These are phyloP conservation scores for Plasmodium berghei DNA, from an alignment of 169 alveolate genomes.

Conservation along the genomic window DNA sequence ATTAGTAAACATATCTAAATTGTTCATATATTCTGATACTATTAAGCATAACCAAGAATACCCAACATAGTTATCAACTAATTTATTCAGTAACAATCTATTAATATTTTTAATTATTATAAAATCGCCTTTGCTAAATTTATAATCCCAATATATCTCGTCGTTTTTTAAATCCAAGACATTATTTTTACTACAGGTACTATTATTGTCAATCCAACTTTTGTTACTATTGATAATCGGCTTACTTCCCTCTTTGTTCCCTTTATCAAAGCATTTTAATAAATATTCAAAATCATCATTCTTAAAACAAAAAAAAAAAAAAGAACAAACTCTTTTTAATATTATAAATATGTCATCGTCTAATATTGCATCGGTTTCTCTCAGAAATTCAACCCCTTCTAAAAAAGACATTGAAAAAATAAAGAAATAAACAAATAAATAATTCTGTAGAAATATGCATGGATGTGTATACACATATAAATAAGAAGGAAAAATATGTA, in stretches of 20 bases:
- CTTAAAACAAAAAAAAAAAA: conserved; percentile 74
- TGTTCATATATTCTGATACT: conserved; percentile 41
- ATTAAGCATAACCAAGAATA: conserved; percentile 86
- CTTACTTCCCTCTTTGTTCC: background rate
- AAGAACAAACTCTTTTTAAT: conserved; percentile 82
- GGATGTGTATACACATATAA: background rate
- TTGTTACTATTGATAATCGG: background rate
- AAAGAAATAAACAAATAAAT: background rate
- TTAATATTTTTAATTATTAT: conserved; percentile 80
- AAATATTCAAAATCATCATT: conserved; percentile 51
- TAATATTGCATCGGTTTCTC: conserved; percentile 82
- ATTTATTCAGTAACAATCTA: conserved; percentile 79
- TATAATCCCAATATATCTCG: conserved; percentile 30
- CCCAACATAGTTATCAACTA: conserved; percentile 86
- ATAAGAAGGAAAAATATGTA: no score
- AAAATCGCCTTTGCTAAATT: conserved; percentile 70
- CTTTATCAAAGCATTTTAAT: conserved; percentile 8
- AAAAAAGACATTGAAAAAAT: background rate
- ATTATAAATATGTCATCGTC: conserved; percentile 83
- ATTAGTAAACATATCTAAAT: conserved; percentile 11
- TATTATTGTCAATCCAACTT: background rate
- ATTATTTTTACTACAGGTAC: background rate
- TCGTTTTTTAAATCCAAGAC: background rate
- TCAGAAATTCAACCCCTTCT: conserved; percentile 59
- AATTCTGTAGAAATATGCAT: background rate